Base-by-base conservation (phyloP, 2,329 filamentous ascomycete species). In the Myotisia sp. region DNA sequence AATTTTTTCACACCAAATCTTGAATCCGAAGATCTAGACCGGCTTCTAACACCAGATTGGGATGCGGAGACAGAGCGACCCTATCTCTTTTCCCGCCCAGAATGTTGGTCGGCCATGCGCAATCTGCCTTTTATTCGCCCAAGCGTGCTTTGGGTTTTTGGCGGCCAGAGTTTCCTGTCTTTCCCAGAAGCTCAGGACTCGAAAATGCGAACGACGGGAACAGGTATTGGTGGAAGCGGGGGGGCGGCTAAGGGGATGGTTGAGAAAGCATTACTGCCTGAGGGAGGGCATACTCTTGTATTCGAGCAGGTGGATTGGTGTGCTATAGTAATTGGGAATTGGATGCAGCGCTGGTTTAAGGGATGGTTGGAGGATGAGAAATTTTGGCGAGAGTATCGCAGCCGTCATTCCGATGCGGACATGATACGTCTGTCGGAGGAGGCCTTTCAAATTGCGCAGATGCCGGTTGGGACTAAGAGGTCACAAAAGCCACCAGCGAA, bases 201-300 rank as follows among this genome's bases (percentile, higher is more conserved):
- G 16, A 65, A 63, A 43, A 46, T 65, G 30, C 42, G 53, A 1
- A 62, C 49, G 26, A 50, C 63, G 26, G 50, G 62, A 23, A 40
- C 47, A 20, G 45, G 62, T 26, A 13, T 59, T 31, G 53, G 65
- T 18, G 52, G 64, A 28, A 51, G 58, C 44, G 59, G 58, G 14
- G 57, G 56, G 71, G 83, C 12, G 70, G 79, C 30, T n/a, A 68
- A 68, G 8, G 82, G 79, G 0, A 64, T 74, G 29, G 85, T 93
- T 2, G 66, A 64, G 37, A 67, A 75, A 43, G 67, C 81, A 4
- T 62, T 73, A 10, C 56, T 90, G 5, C 59, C 77, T 18, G 68
- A 68, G 0, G 64, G 68, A 4, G 84, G 86, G 0, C 87, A 95
- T 55, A 56, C 94, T 26, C 71, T 94, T 18, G 79, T 86, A 0